Evolutionary conservation across 495 filamentous ascomycete species (phyloP), one percentile per base, ranked within the genome.

Genomic region (Hypoxylon fragiforme): DNA sequence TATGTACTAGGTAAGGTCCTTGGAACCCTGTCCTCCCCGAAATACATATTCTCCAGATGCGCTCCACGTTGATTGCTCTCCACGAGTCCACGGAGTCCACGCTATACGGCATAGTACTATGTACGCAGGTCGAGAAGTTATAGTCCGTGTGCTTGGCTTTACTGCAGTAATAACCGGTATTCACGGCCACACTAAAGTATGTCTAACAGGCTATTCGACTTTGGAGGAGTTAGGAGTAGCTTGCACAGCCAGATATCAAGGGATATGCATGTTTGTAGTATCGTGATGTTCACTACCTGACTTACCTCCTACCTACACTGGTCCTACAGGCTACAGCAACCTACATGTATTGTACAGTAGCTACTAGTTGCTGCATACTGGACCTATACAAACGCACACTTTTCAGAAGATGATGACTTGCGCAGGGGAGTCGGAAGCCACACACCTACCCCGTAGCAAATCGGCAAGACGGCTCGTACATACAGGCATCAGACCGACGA

Each of bases 331-430:
- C n/a, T n/a, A n/a, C n/a, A n/a, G n/a, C n/a, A n/a, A n/a, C n/a
- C n/a, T n/a, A n/a, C n/a, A n/a, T n/a, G n/a, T n/a, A n/a, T n/a
- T n/a, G n/a, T n/a, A n/a, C n/a, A n/a, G n/a, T n/a, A n/a, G n/a
- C n/a, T n/a, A n/a, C n/a, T n/a, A n/a, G n/a, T n/a, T n/a, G n/a
- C n/a, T n/a, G n/a, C n/a, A n/a, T n/a, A n/a, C n/a, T n/a, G n/a
- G n/a, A n/a, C n/a, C n/a, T n/a, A n/a, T n/a, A n/a, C n/a, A n/a
- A n/a, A n/a, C n/a, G n/a, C n/a, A n/a, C n/a, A n/a, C n/a, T n/a
- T n/a, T 50, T 55, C 46, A 51, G 57, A 55, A 61, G 45, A 61
- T 39, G 57, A 61, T 61, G 57, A 61, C 51, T 56, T 61, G 57
- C 57, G 26, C 42, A 51, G 46, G 36, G 50, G 57, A 61, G 45